Percentiles rank a stretch among this genome's conserved stretches.
phyloP scores from a whole-genome alignment of 768 basidiomycete genomes.

The Hebeloma cylindrosporum region DNA sequence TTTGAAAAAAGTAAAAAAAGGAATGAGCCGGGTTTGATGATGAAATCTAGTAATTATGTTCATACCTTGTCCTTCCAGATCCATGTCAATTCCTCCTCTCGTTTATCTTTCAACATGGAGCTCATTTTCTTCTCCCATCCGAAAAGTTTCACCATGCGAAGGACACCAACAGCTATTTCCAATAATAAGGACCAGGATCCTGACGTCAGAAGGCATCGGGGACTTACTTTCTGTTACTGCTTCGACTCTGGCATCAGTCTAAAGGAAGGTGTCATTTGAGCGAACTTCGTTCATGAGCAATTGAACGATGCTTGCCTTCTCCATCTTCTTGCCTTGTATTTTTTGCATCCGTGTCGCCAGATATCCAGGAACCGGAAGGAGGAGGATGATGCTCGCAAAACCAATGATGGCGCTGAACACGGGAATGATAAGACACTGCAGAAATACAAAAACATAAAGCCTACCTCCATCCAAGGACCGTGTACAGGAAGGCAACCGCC shows the following conservation, averaged over 20 bases:
- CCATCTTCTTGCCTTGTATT: constrained; percentile 48
- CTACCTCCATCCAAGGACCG: constrained; percentile 47
- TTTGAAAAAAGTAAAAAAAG: neutral
- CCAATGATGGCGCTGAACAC: constrained; percentile 33
- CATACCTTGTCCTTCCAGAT: constrained; percentile 46
- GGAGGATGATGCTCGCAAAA: constrained; percentile 47
- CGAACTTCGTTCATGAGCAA: neutral
- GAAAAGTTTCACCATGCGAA: constrained; percentile 78
- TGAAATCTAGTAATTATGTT: neutral
- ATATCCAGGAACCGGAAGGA: constrained; percentile 61
- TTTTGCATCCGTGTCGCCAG: constrained; percentile 45
- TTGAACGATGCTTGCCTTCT: constrained; percentile 22
- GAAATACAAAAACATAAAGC: neutral
- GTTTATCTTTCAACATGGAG: constrained; percentile 50
- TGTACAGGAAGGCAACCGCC: constrained; percentile 44
- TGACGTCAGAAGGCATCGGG: neutral
- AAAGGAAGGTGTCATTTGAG: neutral
- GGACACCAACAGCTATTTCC: constrained; percentile 47
- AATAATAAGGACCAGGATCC: neutral
- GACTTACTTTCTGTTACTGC: constrained; percentile 56
- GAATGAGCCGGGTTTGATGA: neutral
- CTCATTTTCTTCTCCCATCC: constrained; percentile 65
- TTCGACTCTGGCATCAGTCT: constrained; percentile 58
- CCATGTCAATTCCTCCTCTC: constrained; percentile 62
- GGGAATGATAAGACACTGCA: neutral